A percentile compares a stretch with the other conserved stretches of the same genome.
phyloP scores from a whole-genome alignment of 2,329 filamentous ascomycete species.

The Leptographium procerum region DNA sequence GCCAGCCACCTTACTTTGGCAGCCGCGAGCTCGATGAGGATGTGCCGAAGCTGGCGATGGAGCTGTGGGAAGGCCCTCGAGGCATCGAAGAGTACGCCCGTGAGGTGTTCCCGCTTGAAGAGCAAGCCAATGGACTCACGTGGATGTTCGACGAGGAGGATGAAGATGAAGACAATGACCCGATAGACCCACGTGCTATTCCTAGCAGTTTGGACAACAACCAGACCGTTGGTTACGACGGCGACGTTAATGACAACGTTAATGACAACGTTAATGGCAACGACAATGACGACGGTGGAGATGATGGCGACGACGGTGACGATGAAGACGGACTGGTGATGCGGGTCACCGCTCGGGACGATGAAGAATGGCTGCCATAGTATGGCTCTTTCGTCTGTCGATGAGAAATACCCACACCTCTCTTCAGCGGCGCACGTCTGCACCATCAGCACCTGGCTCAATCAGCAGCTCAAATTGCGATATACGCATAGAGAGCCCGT shows the following conservation, averaged over 20 bases:
- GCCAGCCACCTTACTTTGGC: slow-evolving; percentile 55
- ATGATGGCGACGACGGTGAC: slow-evolving; percentile 37
- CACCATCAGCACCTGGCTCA: not conserved
- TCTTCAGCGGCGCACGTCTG: not conserved
- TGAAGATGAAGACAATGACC: slow-evolving; percentile 25
- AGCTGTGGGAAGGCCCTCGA: slow-evolving; percentile 83
- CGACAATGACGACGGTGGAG: slow-evolving; percentile 36
- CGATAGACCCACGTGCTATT: too few relatives aligned
- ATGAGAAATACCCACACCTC: too few relatives aligned
- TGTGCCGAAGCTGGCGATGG: slow-evolving; percentile 63
- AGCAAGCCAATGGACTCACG: slow-evolving; percentile 82
- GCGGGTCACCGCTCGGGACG: slow-evolving; percentile 43
- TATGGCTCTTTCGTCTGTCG: not conserved
- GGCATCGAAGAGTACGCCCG: slow-evolving; percentile 89
- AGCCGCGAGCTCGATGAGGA: slow-evolving; percentile 43
- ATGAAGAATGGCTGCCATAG: slow-evolving; percentile 49
- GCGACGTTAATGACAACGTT: slow-evolving; percentile 14
- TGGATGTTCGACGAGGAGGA: slow-evolving; percentile 64
- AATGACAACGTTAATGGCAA: slow-evolving; percentile 39
- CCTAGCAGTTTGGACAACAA: slow-evolving; percentile 4
- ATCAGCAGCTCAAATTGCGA: not conserved
- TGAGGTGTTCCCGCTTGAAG: slow-evolving; percentile 89
- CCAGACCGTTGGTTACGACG: slow-evolving; percentile 22
- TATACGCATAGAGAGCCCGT: not conserved
- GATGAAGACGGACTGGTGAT: slow-evolving; percentile 47